Evolutionary conservation across 139 green algal species (phyloP).

Genomic region (Chlamydomonas asymmetrica): DNA sequence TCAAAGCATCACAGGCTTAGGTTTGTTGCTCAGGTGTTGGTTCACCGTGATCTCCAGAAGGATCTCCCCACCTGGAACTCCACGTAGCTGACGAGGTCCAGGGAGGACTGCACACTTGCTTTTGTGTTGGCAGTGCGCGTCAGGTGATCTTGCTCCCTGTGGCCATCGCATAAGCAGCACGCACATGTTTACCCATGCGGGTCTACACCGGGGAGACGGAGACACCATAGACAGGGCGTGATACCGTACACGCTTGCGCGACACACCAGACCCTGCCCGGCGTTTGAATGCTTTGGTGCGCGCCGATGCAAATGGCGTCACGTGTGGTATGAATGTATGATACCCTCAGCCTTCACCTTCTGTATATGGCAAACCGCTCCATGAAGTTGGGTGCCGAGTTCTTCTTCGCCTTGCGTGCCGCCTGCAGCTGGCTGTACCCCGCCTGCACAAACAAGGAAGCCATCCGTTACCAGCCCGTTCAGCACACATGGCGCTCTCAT

Average conservation of each 20-base stretch:
- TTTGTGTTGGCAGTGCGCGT: slow-evolving; percentile 29
- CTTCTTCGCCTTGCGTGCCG: slow-evolving; percentile 39
- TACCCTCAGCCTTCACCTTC: background rate
- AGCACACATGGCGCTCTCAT: no score
- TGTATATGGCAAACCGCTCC: slow-evolving; percentile 31
- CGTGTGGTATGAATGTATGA: background rate
- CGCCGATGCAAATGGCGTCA: background rate
- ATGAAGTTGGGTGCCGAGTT: slow-evolving; percentile 37
- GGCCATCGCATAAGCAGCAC: slow-evolving; percentile 8
- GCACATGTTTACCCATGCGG: background rate
- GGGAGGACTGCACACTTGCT: slow-evolving; percentile 25
- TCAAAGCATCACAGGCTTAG: no score
- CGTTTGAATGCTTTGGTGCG: no score
- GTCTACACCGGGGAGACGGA: no score
- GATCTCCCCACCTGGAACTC: slow-evolving; percentile 53
- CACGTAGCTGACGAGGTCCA: slow-evolving; percentile 56
- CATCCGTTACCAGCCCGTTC: no score
- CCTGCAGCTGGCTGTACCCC: slow-evolving; percentile 37
- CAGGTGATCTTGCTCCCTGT: slow-evolving; percentile 45
- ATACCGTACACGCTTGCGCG: no score
- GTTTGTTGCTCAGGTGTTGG: no score
- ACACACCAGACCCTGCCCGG: no score
- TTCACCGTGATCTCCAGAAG: no score
- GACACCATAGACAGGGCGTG: no score
- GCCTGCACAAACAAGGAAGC: background rate